A percentile compares a stretch with the other conserved stretches of the same genome.
Conservation (phyloP, 176 grass and related monocot genomes). For the Oryza brachyantha region DNA sequence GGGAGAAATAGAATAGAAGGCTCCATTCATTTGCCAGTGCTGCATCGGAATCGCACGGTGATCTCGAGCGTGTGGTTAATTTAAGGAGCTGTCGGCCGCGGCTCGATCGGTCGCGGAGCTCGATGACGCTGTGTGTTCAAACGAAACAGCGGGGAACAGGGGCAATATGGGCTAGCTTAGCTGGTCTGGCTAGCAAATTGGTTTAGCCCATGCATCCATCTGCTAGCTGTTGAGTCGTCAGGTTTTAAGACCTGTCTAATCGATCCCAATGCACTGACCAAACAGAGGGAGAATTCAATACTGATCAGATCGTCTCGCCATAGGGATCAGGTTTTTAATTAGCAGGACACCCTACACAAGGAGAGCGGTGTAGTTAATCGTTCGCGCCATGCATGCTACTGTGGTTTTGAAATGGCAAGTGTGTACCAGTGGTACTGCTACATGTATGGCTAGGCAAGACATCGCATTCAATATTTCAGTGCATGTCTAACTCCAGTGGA, state of each 20-base stretch:
- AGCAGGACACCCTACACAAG: background rate
- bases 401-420: slow-evolving; percentile 3
- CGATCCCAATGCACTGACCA: slow-evolving; percentile 46
- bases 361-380: background rate
- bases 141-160: slow-evolving; percentile 23
- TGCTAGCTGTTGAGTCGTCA: slow-evolving; percentile 1
- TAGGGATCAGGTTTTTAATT: slow-evolving; percentile 6
- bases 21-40: slow-evolving; percentile 39
- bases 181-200: background rate
- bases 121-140: slow-evolving; percentile 36
- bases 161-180: slow-evolving; percentile 10
- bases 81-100: slow-evolving; percentile 47
- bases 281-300: slow-evolving; percentile 33
- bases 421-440: no score
- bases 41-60: slow-evolving; percentile 14
- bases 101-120: slow-evolving; percentile 35
- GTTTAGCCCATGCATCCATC: background rate
- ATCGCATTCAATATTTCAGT: slow-evolving; percentile 2
- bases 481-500: background rate
- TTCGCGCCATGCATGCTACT: background rate
- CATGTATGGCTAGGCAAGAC: no score
- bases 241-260: slow-evolving; percentile 43
- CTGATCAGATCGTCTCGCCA: background rate
- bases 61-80: slow-evolving; percentile 34
- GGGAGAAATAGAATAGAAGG: slow-evolving; percentile 37